Base-by-base conservation (phyloP, 108 stramenopile species). In the Cyclotella distinguenda region DNA sequence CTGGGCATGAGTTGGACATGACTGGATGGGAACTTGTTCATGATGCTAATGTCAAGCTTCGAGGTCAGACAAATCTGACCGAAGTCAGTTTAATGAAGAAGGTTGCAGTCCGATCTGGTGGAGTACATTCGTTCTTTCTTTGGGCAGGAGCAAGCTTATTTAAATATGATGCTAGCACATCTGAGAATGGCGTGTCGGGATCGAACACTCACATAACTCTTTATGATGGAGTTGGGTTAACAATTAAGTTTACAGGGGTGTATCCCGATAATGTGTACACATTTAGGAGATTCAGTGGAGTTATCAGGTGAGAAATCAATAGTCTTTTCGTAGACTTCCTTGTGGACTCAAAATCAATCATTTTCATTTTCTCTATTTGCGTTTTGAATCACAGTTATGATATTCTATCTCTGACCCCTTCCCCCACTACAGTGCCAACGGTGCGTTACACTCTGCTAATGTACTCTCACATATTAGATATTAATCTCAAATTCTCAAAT, bases 271-370 rank as follows among this genome's bases (percentile, higher is more conserved):
- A 55, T 55, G 34, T 55, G 1, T 55, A 19, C 16, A 55, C 19
- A 10, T 35, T 35, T 55, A 23, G 54, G 22, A n/a, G 35, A 55
- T 55, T 55, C 34, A 55, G 33, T 36, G 54, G 54, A 22, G 11
- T 55, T 21, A 19, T 55, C 3, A 55, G 54, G 54, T 55, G 27
- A 13, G 46, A 4, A 35, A 1, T 19, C 19, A 3, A 35, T 34
- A 18, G n/a, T n/a, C n/a, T 35, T 19, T 34, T 6, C 1, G 6
- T 36, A 32, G 34, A 13, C 19, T 31, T 31, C 6, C 12, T 22
- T 36, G 4, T 55, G 1, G 34, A 19, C 34, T 6, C 6, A 19
- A 55, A 21, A 21, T n/a, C n/a, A n/a, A 1, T 38, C n/a, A 55
- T 16, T 16, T 19, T 18, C 34, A 15, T 55, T 1, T 35, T 52